Evolutionary conservation across 805 yeast genomes (phyloP), one percentile per base, ranked within the genome.

Genomic region (Myxozyma geophila): DNA sequence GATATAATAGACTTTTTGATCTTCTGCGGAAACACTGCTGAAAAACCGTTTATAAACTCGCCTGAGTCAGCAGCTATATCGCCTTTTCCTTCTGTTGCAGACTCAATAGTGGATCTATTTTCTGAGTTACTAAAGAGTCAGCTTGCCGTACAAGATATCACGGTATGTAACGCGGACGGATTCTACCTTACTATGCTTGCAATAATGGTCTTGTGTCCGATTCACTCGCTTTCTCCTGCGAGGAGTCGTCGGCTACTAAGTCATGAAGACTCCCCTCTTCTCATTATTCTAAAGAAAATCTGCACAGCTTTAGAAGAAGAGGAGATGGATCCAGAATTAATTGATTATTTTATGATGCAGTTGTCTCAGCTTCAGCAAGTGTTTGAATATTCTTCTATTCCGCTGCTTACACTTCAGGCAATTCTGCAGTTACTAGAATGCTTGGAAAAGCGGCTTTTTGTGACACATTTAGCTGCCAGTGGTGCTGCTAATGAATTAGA

Each of bases 1-100:
- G 37, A 46, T 36, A 23, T 47, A 2, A 47, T 56, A 17, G 53
- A 56, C 17, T 23, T 56, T 5, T 37, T 56, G 17, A 23, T 56
- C 10, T 47, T 23, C 28, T n/a, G 21, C 7, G 50, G 58, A 1
- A 54, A 13, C 10, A 40, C n/a, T 1, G 37, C 21, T 2, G 7
- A 17, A 7, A 21, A 21, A 15, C 23, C 7, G 23, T 7, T 28
- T 13, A 36, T 39, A 7, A 10, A 5, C 23, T 9, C 19, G 13
- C 41, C 44, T 37, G 13, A 41, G 37, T 21, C 36, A 6, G 15
- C 12, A 1, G 5, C 2, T 41, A 6, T 13, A 15, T 15, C 58
- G 12, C 23, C 41, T 10, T 23, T 28, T 39, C 13, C 53, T 12
- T 3, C 19, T 9, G 13, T 21, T 3, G 10, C 35, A 10, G 28